These are phyloP conservation scores for Ogataea paradorogensis DNA, from an alignment of 805 yeast genomes.

Conservation along the genomic window DNA sequence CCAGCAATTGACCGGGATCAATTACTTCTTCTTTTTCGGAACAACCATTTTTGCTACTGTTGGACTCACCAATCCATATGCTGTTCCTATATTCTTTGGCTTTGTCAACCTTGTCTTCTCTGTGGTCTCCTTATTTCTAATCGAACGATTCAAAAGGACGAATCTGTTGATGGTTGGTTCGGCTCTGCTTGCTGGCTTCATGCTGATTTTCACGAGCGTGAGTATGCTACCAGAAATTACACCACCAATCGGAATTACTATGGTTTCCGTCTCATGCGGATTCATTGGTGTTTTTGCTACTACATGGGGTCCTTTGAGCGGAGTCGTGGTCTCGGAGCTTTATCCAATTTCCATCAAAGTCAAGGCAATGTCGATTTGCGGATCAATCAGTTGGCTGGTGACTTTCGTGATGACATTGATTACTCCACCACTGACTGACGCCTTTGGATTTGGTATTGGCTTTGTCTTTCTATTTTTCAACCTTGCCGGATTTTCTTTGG, in stretches of 20 bases:
- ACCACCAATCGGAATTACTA: slow-evolving; percentile 49
- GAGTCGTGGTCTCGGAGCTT: slow-evolving; percentile 60
- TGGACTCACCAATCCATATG: slow-evolving; percentile 52
- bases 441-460: slow-evolving; percentile 66
- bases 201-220: slow-evolving; percentile 54
- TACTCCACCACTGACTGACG: slow-evolving; percentile 62
- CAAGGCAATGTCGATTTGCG: slow-evolving; percentile 52
- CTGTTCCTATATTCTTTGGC: slow-evolving; percentile 55
- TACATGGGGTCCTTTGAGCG: slow-evolving; percentile 75
- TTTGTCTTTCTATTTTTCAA: slow-evolving; percentile 43
- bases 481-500: slow-evolving; percentile 23
- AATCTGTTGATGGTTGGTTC: slow-evolving; percentile 47
- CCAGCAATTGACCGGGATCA: slow-evolving; percentile 60
- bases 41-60: slow-evolving; percentile 52
- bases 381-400: slow-evolving; percentile 62
- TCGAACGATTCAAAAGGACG: slow-evolving; percentile 49
- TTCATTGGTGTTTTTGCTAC: slow-evolving; percentile 65
- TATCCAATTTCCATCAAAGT: slow-evolving; percentile 62
- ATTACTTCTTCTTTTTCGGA: slow-evolving; percentile 67
- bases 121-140: slow-evolving; percentile 42
- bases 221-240: slow-evolving; percentile 44
- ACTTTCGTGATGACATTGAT: slow-evolving; percentile 62
- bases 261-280: slow-evolving; percentile 52
- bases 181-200: slow-evolving; percentile 45
- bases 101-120: slow-evolving; percentile 54